Conservation (phyloP, 1,139 yeast species). For the Pichia sp. region DNA sequence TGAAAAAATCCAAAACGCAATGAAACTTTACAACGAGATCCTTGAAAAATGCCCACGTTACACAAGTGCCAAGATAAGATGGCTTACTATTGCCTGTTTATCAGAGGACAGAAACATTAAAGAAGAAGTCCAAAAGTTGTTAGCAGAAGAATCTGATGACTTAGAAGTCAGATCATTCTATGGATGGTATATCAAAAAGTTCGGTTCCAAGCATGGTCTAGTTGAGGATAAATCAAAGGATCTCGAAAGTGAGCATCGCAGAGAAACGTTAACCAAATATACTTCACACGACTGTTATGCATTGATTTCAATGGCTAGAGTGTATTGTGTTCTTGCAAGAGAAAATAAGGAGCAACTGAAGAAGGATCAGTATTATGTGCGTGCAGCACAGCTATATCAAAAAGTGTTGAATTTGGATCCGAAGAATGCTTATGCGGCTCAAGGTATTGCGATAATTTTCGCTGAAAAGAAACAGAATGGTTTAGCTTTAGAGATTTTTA, state of each 20-base stretch:
- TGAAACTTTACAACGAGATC: slow-evolving; percentile 50
- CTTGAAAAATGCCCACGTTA: slow-evolving; percentile 62
- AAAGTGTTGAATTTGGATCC: slow-evolving; percentile 85
- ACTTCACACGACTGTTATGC: slow-evolving; percentile 91
- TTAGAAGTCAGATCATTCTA: slow-evolving; percentile 85
- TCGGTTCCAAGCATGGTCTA: slow-evolving; percentile 41
- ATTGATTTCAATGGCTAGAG: slow-evolving; percentile 81
- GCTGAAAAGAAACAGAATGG: slow-evolving; percentile 79
- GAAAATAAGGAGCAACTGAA: slow-evolving; percentile 67
- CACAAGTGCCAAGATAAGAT: slow-evolving; percentile 70
- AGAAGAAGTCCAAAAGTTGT: slow-evolving; percentile 53
- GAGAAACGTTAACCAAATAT: slow-evolving; percentile 73
- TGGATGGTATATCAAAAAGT: slow-evolving; percentile 79
- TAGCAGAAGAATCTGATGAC: slow-evolving; percentile 54
- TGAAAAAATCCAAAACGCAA: slow-evolving; percentile 40
- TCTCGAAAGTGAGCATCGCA: slow-evolving; percentile 74
- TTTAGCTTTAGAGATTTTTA: slow-evolving; percentile 78
- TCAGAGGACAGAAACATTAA: slow-evolving; percentile 36
- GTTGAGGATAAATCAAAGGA: slow-evolving; percentile 40
- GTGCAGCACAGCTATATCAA: slow-evolving; percentile 87
- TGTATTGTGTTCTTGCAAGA: slow-evolving; percentile 78
- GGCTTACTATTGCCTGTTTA: slow-evolving; percentile 43
- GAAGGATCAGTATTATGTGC: slow-evolving; percentile 69
- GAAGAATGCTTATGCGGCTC: slow-evolving; percentile 91
- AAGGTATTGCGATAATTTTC: slow-evolving; percentile 90